Conservation (phyloP, 2,329 filamentous ascomycete species). For the Balansia obtecta region DNA sequence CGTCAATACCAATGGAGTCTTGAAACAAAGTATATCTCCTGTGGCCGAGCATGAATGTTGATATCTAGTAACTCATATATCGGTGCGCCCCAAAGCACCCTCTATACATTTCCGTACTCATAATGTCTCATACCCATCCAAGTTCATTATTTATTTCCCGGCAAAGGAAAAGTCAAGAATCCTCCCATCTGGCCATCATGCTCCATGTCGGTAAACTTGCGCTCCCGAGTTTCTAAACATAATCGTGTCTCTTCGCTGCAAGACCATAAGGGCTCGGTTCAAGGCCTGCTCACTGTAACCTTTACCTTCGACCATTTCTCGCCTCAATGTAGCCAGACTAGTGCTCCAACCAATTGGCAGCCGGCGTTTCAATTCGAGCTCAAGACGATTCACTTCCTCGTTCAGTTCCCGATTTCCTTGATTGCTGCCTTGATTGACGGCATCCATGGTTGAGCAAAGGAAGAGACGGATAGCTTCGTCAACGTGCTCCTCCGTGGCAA, state of each 20-base stretch:
- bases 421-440: conserved; percentile 78
- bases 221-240: conserved; percentile 66
- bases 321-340: conserved; percentile 69
- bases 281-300: conserved; percentile 81
- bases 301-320: conserved; percentile 86
- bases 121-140: neutral
- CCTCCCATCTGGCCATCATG: conserved; percentile 25
- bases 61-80: neutral
- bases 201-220: conserved; percentile 62
- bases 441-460: conserved; percentile 95
- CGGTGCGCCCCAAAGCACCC: neutral
- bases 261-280: conserved; percentile 70
- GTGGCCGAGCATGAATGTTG: neutral
- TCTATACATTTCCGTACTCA: neutral
- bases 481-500: conserved; percentile 84
- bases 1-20: no score
- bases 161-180: neutral
- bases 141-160: neutral
- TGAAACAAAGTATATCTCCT: no score
- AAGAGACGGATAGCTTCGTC: conserved; percentile 96
- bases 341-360: conserved; percentile 94
- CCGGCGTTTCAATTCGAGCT: conserved; percentile 75
- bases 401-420: conserved; percentile 79
- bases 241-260: conserved; percentile 80
- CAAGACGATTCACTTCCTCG: conserved; percentile 76